A percentile compares a stretch with the other conserved stretches of the same genome.
Conservation (phyloP, 169 alveolate species). For the Babesia microti region DNA sequence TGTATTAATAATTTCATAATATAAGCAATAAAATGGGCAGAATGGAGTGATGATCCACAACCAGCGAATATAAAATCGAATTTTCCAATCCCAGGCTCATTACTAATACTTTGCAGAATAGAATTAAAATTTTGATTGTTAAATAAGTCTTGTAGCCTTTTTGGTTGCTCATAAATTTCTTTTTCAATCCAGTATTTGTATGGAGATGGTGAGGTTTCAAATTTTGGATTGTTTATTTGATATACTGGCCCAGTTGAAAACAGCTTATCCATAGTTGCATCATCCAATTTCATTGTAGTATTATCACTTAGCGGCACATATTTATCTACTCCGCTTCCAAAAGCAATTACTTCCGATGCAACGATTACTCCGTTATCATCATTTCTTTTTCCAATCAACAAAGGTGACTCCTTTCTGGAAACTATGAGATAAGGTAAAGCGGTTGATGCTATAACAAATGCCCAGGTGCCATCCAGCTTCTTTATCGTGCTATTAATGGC, state of each 20-base stretch:
- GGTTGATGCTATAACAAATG: conserved; percentile 78
- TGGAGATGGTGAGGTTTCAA: conserved; percentile 71
- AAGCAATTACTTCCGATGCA: conserved; percentile 88
- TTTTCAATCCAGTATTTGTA: conserved; percentile 80
- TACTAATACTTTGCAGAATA: conserved; percentile 16
- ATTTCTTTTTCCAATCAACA: conserved; percentile 71
- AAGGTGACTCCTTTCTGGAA: conserved; percentile 87
- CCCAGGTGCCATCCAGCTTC: conserved; percentile 90
- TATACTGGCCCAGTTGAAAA: conserved; percentile 28
- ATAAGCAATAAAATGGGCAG: conserved; percentile 77
- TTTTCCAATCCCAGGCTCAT: conserved; percentile 26
- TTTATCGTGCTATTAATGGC: conserved; percentile 76
- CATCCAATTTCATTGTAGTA: conserved; percentile 25
- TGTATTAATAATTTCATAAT: conserved; percentile 63
- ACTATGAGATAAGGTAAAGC: conserved; percentile 75
- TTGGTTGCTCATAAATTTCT: conserved; percentile 80
- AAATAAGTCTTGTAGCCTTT: conserved; percentile 17
- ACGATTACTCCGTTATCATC: conserved; percentile 71
- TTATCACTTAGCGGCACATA: conserved; percentile 63
- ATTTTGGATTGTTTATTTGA: conserved; percentile 38
- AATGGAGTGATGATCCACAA: conserved; percentile 86
- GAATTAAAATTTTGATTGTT: conserved; percentile 6
- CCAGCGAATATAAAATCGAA: conserved; percentile 75
- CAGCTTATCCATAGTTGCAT: conserved; percentile 36
- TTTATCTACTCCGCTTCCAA: conserved; percentile 79